A percentile compares a stretch with the other conserved stretches of the same genome.
These are phyloP conservation scores for Pseudohyphozyma bogoriensis DNA, from an alignment of 768 basidiomycete species.

Conservation along the genomic window DNA sequence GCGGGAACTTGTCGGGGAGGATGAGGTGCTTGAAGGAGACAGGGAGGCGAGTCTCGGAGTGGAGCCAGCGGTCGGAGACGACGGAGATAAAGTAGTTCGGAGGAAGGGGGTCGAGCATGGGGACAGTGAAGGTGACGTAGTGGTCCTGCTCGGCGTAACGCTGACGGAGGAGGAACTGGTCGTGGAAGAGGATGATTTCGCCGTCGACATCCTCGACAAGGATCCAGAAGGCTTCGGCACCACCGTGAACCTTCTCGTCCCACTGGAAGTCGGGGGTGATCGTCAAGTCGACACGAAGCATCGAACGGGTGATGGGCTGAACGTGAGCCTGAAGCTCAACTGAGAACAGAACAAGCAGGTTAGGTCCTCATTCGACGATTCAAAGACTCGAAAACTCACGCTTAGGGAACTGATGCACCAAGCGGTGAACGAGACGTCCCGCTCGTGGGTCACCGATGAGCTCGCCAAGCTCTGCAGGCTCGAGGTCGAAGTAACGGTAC, in stretches of 20 bases:
- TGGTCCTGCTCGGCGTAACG: conserved; percentile 86
- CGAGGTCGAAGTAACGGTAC: conserved; percentile 91
- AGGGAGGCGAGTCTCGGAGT: conserved; percentile 85
- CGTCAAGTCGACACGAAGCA: conserved; percentile 82
- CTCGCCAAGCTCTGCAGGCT: conserved; percentile 71
- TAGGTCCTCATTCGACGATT: background rate
- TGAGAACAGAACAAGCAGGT: background rate
- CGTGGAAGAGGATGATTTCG: conserved; percentile 78
- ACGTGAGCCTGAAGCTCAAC: conserved; percentile 72
- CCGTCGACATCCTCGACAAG: conserved; percentile 96
- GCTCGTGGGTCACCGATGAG: conserved; percentile 88
- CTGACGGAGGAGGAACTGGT: conserved; percentile 81
- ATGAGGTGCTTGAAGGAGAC: conserved; percentile 98
- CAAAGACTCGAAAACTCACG: conserved; percentile 50
- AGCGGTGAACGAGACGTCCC: conserved; percentile 76
- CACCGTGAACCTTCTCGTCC: conserved; percentile 88
- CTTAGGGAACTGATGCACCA: conserved; percentile 95
- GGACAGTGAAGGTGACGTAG: conserved; percentile 84
- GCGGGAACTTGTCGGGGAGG: conserved; percentile 91
- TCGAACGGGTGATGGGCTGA: conserved; percentile 86
- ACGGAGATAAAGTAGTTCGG: conserved; percentile 97
- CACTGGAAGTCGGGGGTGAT: conserved; percentile 97
- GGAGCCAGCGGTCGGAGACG: conserved; percentile 89
- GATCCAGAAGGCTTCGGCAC: conserved; percentile 82
- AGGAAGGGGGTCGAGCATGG: conserved; percentile 93